A percentile compares a stretch with the other conserved stretches of the same genome.
These are phyloP conservation scores for Dovyalis caffra DNA, from an alignment of 345 rosid species.

Conservation along the genomic window DNA sequence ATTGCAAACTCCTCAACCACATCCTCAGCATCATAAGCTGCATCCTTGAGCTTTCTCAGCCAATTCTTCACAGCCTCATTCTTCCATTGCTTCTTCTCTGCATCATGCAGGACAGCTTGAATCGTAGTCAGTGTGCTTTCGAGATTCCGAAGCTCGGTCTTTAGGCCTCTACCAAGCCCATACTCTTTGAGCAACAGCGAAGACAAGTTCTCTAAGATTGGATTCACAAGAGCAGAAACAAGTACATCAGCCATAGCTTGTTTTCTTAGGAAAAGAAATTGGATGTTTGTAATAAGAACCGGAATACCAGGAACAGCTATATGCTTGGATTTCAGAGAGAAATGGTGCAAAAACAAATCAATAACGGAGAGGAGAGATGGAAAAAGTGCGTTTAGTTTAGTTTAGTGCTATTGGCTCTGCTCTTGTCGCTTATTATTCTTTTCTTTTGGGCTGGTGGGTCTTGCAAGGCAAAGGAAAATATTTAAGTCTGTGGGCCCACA, in stretches of 20 bases:
- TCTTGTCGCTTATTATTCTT: too few relatives aligned
- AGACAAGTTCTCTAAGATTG: not conserved
- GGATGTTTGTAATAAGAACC: not conserved
- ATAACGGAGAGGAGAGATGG: too few relatives aligned
- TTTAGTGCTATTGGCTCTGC: too few relatives aligned
- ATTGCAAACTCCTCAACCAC: not conserved
- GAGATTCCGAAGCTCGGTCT: not conserved
- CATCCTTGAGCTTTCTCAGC: constrained; percentile 1
- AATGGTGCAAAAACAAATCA: too few relatives aligned
- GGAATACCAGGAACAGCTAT: too few relatives aligned
- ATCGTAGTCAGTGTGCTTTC: not conserved
- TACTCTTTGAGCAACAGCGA: too few relatives aligned
- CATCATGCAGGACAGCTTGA: constrained; percentile 13
- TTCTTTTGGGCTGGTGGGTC: too few relatives aligned
- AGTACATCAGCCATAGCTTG: constrained; percentile 6
- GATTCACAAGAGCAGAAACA: not conserved
- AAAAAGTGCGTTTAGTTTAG: too few relatives aligned
- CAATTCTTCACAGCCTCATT: not conserved
- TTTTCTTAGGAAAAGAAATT: too few relatives aligned
- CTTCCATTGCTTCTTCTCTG: constrained; percentile 12
- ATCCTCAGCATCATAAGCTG: constrained; percentile 10
- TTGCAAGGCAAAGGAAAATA: too few relatives aligned
- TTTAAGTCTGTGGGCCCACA: too few relatives aligned
- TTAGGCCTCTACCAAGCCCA: not conserved
- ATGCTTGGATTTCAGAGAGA: too few relatives aligned